Conservation (phyloP, 805 yeast species). For the Sporopachydermia lactativora region DNA sequence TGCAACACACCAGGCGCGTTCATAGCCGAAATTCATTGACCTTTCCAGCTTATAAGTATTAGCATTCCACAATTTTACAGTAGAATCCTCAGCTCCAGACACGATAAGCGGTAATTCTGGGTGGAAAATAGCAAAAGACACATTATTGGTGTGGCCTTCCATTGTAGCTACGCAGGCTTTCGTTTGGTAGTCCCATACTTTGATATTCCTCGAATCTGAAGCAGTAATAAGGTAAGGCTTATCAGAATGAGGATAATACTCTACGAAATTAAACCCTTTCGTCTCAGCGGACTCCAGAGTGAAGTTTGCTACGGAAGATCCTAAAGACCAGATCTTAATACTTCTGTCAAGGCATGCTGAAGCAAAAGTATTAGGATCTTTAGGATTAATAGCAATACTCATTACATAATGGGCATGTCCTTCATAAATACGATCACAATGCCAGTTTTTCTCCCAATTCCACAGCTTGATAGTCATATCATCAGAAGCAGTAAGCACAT, state of each 20-base stretch:
- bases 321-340: slow-evolving; percentile 92
- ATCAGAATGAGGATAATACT: slow-evolving; percentile 93
- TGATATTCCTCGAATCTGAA: slow-evolving; percentile 80
- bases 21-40: slow-evolving; percentile 80
- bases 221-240: slow-evolving; percentile 91
- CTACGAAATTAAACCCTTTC: slow-evolving; percentile 92
- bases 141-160: slow-evolving; percentile 89
- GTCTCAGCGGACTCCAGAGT: slow-evolving; percentile 84
- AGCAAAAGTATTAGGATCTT: slow-evolving; percentile 95
- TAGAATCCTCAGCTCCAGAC: slow-evolving; percentile 95
- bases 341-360: slow-evolving; percentile 94
- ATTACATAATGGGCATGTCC: slow-evolving; percentile 95
- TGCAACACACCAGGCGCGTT: slow-evolving; percentile 93
- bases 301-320: slow-evolving; percentile 77
- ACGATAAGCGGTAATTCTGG: slow-evolving; percentile 92
- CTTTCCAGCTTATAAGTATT: slow-evolving; percentile 89
- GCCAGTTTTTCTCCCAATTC: slow-evolving; percentile 97
- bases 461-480: slow-evolving; percentile 85
- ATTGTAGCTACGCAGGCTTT: slow-evolving; percentile 89
- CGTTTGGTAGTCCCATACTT: slow-evolving; percentile 95
- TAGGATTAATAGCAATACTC: slow-evolving; percentile 92
- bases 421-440: slow-evolving; percentile 75
- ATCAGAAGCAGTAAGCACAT: slow-evolving; percentile 78
- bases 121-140: slow-evolving; percentile 94
- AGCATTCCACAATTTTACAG: slow-evolving; percentile 89